A percentile compares a stretch with the other conserved stretches of the same genome.
phyloP scores from a whole-genome alignment of 1,284 basidiomycete genomes.

The Ganoderma lucidum region DNA sequence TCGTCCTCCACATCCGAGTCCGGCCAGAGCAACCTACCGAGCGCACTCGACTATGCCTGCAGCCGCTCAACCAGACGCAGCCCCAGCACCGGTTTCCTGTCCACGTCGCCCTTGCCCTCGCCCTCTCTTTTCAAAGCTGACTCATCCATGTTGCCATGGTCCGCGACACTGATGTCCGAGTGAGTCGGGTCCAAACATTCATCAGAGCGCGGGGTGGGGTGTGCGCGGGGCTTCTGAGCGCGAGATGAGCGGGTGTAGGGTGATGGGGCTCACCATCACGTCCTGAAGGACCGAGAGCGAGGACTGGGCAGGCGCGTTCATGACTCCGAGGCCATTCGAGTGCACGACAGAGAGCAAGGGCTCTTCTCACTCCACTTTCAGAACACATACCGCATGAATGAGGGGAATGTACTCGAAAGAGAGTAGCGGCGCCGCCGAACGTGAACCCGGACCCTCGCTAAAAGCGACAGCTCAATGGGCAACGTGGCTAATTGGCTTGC shows the following conservation, averaged over 20 bases:
- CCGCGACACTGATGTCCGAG: constrained; percentile 57
- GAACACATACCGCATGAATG: constrained; percentile 72
- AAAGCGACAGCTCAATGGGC: too few relatives aligned
- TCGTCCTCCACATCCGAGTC: constrained; percentile 36
- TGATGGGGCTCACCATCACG: constrained; percentile 36
- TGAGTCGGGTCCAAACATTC: constrained; percentile 57
- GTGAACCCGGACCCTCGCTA: too few relatives aligned
- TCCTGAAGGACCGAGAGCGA: constrained; percentile 57
- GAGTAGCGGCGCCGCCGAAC: too few relatives aligned
- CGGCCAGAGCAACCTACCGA: constrained; percentile 31
- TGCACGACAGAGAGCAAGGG: constrained; percentile 49
- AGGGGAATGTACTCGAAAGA: too few relatives aligned
- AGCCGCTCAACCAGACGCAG: constrained; percentile 60
- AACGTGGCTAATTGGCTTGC: too few relatives aligned
- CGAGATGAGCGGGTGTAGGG: constrained; percentile 58
- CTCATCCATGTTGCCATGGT: constrained; percentile 49
- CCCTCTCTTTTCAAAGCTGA: constrained; percentile 21
- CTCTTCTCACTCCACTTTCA: constrained; percentile 72
- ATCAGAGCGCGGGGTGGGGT: constrained; percentile 57
- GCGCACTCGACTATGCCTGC: constrained; percentile 47
- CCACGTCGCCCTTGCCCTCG: constrained; percentile 32
- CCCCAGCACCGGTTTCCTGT: constrained; percentile 51
- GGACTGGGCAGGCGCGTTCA: constrained; percentile 46
- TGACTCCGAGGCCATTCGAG: constrained; percentile 52
- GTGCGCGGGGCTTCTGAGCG: constrained; percentile 43